Conservation (phyloP, 495 filamentous ascomycete species). For the Rostrohypoxylon terebratum region DNA sequence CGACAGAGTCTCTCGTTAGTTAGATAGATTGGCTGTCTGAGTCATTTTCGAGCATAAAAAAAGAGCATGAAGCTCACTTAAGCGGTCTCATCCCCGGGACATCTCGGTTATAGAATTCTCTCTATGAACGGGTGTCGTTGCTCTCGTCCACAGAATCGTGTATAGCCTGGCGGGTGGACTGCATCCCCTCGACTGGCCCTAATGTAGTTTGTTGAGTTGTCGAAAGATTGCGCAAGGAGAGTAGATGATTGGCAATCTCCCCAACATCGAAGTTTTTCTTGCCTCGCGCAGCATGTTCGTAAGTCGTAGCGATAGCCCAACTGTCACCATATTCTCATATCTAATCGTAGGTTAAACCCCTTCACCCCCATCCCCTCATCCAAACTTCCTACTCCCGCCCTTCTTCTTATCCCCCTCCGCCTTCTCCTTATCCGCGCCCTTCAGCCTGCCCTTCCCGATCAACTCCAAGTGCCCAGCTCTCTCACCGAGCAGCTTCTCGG, state of each 20-base stretch:
- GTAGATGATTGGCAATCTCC: neutral
- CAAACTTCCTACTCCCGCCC: constrained; percentile 63
- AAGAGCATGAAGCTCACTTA: neutral
- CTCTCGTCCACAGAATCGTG: neutral
- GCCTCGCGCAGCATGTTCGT: neutral
- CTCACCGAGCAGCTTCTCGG: constrained; percentile 61
- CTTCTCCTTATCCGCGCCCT: constrained; percentile 49
- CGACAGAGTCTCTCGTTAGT: neutral
- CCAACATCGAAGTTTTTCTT: neutral
- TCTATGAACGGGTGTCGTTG: neutral
- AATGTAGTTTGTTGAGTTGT: neutral
- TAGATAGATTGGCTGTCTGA: neutral
- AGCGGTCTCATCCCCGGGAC: neutral
- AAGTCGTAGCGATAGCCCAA: neutral
- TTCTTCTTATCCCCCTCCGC: constrained; percentile 45
- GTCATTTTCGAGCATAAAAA: neutral
- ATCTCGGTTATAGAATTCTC: neutral
- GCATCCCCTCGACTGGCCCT: neutral
- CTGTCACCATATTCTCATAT: neutral
- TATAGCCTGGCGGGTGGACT: neutral
- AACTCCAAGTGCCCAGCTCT: constrained; percentile 62
- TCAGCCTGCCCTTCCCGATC: constrained; percentile 59
- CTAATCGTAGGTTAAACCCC: too few species aligned
- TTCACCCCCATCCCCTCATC: constrained; percentile 45
- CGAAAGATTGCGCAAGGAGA: neutral